phyloP scores from a whole-genome alignment of 2,329 filamentous ascomycete species.

The Laburnicola sp. region DNA sequence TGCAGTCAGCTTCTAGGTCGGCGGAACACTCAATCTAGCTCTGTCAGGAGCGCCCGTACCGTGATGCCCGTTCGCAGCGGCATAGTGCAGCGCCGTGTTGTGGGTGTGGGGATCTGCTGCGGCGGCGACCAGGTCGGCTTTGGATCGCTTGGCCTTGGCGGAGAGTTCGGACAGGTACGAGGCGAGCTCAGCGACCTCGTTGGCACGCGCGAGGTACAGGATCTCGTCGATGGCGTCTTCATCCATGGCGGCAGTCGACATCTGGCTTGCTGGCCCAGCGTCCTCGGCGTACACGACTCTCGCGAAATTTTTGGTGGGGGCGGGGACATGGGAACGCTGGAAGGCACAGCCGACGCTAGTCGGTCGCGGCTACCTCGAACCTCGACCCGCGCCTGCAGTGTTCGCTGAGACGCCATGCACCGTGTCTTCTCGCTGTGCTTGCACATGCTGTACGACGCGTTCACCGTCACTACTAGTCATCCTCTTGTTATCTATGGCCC shows the following conservation, averaged over 20 bases:
- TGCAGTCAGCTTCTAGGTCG: conserved; percentile 23
- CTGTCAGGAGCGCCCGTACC: conserved; percentile 54
- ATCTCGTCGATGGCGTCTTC: conserved; percentile 90
- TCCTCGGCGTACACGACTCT: conserved; percentile 4
- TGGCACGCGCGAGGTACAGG: conserved; percentile 80
- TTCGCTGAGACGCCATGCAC: not conserved
- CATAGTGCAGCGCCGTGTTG: conserved; percentile 84
- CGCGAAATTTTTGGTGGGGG: conserved; percentile 21
- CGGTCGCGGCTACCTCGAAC: not conserved
- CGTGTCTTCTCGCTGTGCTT: not conserved
- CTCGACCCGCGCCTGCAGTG: conserved; percentile 1
- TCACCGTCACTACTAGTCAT: not conserved
- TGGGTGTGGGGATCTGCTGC: conserved; percentile 76
- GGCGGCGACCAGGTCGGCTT: conserved; percentile 65
- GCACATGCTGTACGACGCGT: conserved; percentile 3
- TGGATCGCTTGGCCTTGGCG: conserved; percentile 62
- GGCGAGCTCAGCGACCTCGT: conserved; percentile 72
- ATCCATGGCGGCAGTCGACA: conserved; percentile 29
- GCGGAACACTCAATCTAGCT: conserved; percentile 3
- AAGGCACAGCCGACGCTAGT: not conserved
- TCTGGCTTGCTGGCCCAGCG: conserved; percentile 5
- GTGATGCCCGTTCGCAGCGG: conserved; percentile 83
- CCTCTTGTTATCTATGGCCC: conserved; percentile 5
- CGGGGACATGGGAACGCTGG: not conserved
- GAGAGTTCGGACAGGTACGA: conserved; percentile 62